phyloP scores from a whole-genome alignment of 345 rosid species.

The Firmiana major region DNA sequence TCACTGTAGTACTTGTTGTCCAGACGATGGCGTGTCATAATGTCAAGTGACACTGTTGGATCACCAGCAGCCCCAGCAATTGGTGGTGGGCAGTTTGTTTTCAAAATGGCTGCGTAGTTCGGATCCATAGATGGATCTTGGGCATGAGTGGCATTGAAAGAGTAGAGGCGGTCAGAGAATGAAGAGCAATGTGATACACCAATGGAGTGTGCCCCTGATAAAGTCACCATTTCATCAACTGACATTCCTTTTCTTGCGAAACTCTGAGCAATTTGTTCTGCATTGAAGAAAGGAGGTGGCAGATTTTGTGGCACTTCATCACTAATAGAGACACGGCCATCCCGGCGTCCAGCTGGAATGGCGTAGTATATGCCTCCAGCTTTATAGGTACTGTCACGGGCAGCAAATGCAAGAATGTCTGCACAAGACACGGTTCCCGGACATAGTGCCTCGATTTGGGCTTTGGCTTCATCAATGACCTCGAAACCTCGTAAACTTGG shows the following conservation, averaged over 20 bases:
- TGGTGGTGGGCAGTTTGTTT: constrained; percentile 32
- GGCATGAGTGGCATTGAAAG: constrained; percentile 28
- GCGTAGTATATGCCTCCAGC: constrained; percentile 30
- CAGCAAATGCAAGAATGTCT: constrained; percentile 45
- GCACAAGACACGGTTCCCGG: constrained; percentile 44
- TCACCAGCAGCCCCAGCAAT: neutral
- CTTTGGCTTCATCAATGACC: constrained; percentile 41
- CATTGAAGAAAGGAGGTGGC: constrained; percentile 26
- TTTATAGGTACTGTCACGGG: constrained; percentile 32
- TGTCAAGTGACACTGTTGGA: constrained; percentile 24
- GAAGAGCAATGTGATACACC: constrained; percentile 42
- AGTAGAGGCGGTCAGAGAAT: constrained; percentile 33
- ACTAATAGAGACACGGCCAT: constrained; percentile 30
- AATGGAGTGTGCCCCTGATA: constrained; percentile 47
- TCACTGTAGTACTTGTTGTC: constrained; percentile 43
- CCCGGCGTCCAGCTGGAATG: constrained; percentile 41
- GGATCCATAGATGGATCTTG: constrained; percentile 40
- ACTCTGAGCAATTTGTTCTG: constrained; percentile 21
- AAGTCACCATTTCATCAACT: constrained; percentile 44
- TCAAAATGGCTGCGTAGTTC: constrained; percentile 29
- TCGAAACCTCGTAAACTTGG: constrained; percentile 44
- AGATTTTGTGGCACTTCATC: constrained; percentile 26
- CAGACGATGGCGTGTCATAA: constrained; percentile 21
- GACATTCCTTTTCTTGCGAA: constrained; percentile 39
- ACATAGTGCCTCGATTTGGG: constrained; percentile 34